Conservation (phyloP, 139 green algal species). For the Picochlorum sp. region DNA sequence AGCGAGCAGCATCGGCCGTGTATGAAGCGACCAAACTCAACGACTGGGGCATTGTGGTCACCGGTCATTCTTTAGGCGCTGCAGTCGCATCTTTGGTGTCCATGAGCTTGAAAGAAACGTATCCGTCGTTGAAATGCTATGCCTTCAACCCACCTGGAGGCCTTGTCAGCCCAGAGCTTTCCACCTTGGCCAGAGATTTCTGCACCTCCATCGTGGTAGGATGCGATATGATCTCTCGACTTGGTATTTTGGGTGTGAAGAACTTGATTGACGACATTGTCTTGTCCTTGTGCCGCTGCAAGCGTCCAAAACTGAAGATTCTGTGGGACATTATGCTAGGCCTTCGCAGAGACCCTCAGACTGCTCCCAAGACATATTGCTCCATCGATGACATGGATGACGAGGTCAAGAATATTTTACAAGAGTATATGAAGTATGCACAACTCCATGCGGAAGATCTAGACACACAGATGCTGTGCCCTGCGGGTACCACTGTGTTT, state of each 20-base stretch:
- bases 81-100: conserved; percentile 35
- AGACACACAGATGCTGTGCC: neutral
- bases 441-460: neutral
- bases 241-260: conserved; percentile 25
- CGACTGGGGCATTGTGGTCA: conserved; percentile 36
- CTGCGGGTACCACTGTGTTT: neutral
- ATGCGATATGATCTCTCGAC: conserved; percentile 34
- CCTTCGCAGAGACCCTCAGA: conserved; percentile 29
- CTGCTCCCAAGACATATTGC: neutral
- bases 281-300: conserved; percentile 30
- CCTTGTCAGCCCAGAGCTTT: conserved; percentile 29
- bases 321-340: conserved; percentile 11
- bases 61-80: conserved; percentile 41
- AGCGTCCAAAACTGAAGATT: conserved; percentile 32
- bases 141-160: conserved; percentile 37
- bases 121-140: conserved; percentile 32
- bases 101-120: conserved; percentile 35
- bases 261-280: conserved; percentile 49
- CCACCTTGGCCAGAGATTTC: conserved; percentile 21
- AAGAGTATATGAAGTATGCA: neutral
- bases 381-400: neutral
- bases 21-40: conserved; percentile 10
- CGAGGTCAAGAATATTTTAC: neutral
- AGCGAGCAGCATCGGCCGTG: conserved; percentile 14
- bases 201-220: conserved; percentile 37